A percentile compares a stretch with the other conserved stretches of the same genome.
Conservation (phyloP, 2,329 filamentous ascomycete species). For the Epichloe sibirici region DNA sequence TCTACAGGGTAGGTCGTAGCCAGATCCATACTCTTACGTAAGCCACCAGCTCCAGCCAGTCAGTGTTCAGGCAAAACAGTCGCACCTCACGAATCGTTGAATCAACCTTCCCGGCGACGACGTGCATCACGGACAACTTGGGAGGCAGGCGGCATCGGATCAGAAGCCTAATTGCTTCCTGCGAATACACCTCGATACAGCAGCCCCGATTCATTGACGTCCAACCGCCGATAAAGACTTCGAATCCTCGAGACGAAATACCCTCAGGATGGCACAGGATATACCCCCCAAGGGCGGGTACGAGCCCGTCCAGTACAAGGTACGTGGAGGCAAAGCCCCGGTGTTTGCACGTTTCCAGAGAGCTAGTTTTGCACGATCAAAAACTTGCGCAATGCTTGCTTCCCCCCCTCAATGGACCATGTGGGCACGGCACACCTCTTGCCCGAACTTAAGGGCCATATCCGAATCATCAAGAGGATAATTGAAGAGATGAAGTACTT, state of each 20-base stretch:
- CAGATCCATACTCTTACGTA: neutral
- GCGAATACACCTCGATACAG: neutral
- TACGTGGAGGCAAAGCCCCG: constrained; percentile 27
- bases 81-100: neutral
- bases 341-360: neutral
- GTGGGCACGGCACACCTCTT: too few species aligned
- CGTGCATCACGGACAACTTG: neutral
- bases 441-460: too few species aligned
- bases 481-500: too few species aligned
- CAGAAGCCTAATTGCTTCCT: neutral
- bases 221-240: neutral
- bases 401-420: too few species aligned
- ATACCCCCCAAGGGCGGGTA: constrained; percentile 95
- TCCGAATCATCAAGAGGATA: too few species aligned
- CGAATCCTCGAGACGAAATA: neutral
- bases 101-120: neutral
- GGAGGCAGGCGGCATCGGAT: constrained; percentile 1
- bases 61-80: neutral
- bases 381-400: too few species aligned
- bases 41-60: neutral
- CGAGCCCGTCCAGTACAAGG: constrained; percentile 93
- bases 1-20: neutral
- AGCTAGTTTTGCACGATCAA: too few species aligned
- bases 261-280: constrained; percentile 79
- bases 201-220: neutral